Conservation (phyloP, 225 moss, liverwort and hornwort genomes). For the Polytrichum formosum region DNA sequence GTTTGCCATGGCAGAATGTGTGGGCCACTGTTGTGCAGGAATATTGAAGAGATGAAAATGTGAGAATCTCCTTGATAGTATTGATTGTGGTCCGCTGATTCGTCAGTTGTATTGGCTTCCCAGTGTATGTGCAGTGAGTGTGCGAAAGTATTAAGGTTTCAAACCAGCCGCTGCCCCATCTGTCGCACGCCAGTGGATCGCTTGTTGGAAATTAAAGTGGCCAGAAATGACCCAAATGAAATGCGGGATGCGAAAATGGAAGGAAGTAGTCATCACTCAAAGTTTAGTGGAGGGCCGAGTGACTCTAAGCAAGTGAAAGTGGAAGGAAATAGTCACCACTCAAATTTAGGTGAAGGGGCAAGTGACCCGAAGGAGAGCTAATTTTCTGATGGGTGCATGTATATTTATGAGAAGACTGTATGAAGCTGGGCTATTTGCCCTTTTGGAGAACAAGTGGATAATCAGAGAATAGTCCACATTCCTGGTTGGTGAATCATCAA, state of each 20-base stretch:
- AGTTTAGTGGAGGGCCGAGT: no score
- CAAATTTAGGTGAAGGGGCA: constrained; percentile 14
- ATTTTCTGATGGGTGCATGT: not conserved
- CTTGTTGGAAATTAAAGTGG: constrained; percentile 79
- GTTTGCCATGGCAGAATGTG: not conserved
- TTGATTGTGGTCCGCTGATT: not conserved
- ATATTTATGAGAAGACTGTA: constrained; percentile 14
- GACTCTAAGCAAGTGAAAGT: constrained; percentile 4
- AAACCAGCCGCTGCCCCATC: constrained; percentile 95
- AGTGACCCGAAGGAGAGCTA: constrained; percentile 3
- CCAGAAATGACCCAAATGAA: constrained; percentile 33
- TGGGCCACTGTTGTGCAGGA: not conserved
- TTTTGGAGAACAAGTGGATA: no score
- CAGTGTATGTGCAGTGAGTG: constrained; percentile 99
- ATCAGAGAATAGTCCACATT: no score
- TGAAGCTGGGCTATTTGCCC: not conserved
- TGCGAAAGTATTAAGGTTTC: constrained; percentile 79
- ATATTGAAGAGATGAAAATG: not conserved
- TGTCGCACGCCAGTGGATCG: constrained; percentile 86
- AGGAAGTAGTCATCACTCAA: constrained; percentile 35
- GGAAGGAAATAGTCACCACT: constrained; percentile 40
- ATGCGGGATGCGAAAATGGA: constrained; percentile 20
- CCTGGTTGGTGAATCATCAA: no score
- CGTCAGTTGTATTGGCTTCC: constrained; percentile 6
- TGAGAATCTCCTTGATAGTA: not conserved